Conservation (phyloP, 331 rosid species). For the Ulmus americana region DNA sequence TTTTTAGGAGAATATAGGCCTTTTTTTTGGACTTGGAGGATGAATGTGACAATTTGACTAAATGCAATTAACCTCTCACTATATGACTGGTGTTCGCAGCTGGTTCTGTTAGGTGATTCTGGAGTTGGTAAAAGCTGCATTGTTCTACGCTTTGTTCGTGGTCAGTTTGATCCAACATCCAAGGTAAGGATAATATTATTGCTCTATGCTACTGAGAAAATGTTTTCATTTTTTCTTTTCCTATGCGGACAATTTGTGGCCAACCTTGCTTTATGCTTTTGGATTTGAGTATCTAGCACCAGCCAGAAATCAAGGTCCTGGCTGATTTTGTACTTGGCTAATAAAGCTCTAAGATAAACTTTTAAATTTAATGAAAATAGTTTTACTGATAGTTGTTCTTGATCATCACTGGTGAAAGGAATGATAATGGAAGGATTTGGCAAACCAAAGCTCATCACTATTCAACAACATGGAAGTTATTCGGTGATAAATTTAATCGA, state of each 20-base stretch:
- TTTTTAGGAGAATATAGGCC: not conserved
- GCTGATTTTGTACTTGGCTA: not conserved
- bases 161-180: conserved; percentile 97
- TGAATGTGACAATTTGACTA: not conserved
- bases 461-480: not conserved
- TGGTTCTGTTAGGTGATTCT: conserved; percentile 95
- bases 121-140: conserved; percentile 99
- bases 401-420: not conserved
- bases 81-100: conserved; percentile 45
- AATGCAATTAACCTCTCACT: conserved; percentile 22
- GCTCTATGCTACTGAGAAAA: not conserved
- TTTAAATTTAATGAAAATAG: not conserved
- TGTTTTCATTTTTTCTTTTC: not conserved
- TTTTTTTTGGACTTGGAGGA: not conserved
- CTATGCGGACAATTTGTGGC: not conserved
- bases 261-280: not conserved
- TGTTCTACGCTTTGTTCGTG: conserved; percentile 97
- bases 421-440: not conserved
- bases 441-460: conserved; percentile 4
- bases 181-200: conserved; percentile 51
- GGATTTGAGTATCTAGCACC: conserved; percentile 4
- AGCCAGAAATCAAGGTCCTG: not conserved
- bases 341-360: not conserved
- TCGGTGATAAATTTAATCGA: conserved; percentile 4
- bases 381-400: not conserved